Percentiles rank a stretch among this genome's conserved stretches.
These are phyloP conservation scores for Aureobasidium lini DNA, from an alignment of 2,329 filamentous ascomycete species.

Conservation along the genomic window DNA sequence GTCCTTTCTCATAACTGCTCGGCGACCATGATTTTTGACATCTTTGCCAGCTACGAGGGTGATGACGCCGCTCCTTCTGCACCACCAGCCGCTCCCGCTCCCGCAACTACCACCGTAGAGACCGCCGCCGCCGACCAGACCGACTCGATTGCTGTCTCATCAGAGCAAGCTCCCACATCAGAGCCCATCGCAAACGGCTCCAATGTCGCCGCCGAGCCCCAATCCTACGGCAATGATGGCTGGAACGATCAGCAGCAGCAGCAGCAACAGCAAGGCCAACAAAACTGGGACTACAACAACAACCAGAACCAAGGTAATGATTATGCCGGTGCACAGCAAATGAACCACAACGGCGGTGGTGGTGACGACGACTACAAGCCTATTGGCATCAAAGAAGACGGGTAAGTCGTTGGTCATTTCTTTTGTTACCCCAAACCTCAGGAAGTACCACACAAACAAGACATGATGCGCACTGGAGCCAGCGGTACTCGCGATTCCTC, in stretches of 20 bases:
- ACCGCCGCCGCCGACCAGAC: not conserved
- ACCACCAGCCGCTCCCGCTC: not conserved
- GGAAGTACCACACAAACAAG: not conserved
- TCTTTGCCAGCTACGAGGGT: constrained; percentile 52
- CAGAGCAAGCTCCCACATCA: not conserved
- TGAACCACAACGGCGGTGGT: not conserved
- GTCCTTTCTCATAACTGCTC: not conserved
- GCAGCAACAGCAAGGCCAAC: constrained; percentile 5
- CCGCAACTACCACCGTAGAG: constrained; percentile 4
- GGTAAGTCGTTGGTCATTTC: constrained; percentile 54
- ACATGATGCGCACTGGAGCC: constrained; percentile 10
- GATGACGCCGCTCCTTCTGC: constrained; percentile 43
- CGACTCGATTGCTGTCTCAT: not conserved
- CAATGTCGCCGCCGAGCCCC: not conserved
- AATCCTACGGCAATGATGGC: not conserved
- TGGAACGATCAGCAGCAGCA: constrained; percentile 9
- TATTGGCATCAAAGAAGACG: constrained; percentile 80
- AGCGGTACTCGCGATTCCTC: not conserved
- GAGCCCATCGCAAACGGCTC: constrained; percentile 15
- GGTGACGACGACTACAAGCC: constrained; percentile 39
- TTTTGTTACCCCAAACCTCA: constrained; percentile 18
- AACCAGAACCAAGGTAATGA: constrained; percentile 12
- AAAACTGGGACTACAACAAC: constrained; percentile 12
- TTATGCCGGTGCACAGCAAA: constrained; percentile 24
- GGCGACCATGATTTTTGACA: constrained; percentile 11